A percentile compares a stretch with the other conserved stretches of the same genome.
These are phyloP conservation scores for Pleurotus platypus DNA, from an alignment of 768 basidiomycete species.

Conservation along the genomic window DNA sequence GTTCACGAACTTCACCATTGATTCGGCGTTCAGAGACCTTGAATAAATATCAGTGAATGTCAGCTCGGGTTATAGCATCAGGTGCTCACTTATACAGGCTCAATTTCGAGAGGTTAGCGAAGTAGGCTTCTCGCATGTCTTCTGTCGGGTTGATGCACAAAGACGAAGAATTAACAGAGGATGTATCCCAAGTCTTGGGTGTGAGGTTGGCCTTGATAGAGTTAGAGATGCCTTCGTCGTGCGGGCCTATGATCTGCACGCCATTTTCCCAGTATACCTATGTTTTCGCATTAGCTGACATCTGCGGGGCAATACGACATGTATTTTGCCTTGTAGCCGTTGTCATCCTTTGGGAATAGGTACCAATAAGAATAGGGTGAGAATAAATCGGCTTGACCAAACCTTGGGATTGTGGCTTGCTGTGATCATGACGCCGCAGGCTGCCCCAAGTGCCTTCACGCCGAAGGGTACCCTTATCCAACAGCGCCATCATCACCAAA, in stretches of 20 bases:
- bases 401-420: slow-evolving; percentile 91
- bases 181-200: slow-evolving; percentile 42
- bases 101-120: slow-evolving; percentile 32
- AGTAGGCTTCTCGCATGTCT: slow-evolving; percentile 58
- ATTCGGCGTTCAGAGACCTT: slow-evolving; percentile 33
- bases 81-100: slow-evolving; percentile 22
- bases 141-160: slow-evolving; percentile 55
- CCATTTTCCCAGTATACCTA: slow-evolving; percentile 91
- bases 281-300: background rate
- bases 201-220: slow-evolving; percentile 61
- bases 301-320: background rate
- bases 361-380: background rate
- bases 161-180: slow-evolving; percentile 31
- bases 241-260: slow-evolving; percentile 85
- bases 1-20: slow-evolving; percentile 64
- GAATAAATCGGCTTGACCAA: background rate
- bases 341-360: slow-evolving; percentile 57
- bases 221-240: slow-evolving; percentile 73
- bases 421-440: slow-evolving; percentile 91
- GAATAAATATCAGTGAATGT: background rate
- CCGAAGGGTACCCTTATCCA: slow-evolving; percentile 71
- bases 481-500: background rate
- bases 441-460: slow-evolving; percentile 61
- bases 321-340: slow-evolving; percentile 73
- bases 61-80: background rate